These are phyloP conservation scores for Trichoderma afroharzianum DNA, from an alignment of 2,329 filamentous ascomycete genomes.

Conservation along the genomic window DNA sequence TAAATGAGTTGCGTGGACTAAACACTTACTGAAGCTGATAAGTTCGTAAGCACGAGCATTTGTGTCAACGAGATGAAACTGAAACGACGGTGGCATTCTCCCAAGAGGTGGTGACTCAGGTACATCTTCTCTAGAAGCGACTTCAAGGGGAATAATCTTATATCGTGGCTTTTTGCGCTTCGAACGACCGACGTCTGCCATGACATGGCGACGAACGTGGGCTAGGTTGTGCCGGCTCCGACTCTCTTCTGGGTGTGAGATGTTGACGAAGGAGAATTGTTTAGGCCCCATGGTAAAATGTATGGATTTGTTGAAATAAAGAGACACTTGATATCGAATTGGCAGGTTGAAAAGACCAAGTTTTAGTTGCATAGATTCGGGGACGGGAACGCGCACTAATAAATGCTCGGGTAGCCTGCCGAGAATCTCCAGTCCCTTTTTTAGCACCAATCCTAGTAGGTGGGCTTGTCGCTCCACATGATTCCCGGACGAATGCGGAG, in stretches of 20 bases:
- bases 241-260: slow-evolving; percentile 1
- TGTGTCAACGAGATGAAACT: background rate
- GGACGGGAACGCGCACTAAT: background rate
- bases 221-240: background rate
- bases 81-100: slow-evolving; percentile 3
- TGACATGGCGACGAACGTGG: background rate
- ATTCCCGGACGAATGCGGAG: background rate
- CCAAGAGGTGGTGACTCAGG: background rate
- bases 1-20: rapidly evolving
- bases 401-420: background rate
- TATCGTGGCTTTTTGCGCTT: background rate
- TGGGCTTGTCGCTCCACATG: background rate
- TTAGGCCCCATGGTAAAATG: background rate
- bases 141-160: background rate
- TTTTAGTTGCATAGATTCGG: background rate
- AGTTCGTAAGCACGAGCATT: background rate
- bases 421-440: background rate
- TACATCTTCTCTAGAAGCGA: background rate
- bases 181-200: background rate
- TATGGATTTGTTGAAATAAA: background rate
- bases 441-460: background rate
- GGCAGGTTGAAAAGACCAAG: background rate
- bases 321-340: background rate
- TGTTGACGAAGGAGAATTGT: background rate
- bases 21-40: background rate